Evolutionary conservation across 2,329 filamentous ascomycete species (phyloP).

Genomic region (Fusarium poae): DNA sequence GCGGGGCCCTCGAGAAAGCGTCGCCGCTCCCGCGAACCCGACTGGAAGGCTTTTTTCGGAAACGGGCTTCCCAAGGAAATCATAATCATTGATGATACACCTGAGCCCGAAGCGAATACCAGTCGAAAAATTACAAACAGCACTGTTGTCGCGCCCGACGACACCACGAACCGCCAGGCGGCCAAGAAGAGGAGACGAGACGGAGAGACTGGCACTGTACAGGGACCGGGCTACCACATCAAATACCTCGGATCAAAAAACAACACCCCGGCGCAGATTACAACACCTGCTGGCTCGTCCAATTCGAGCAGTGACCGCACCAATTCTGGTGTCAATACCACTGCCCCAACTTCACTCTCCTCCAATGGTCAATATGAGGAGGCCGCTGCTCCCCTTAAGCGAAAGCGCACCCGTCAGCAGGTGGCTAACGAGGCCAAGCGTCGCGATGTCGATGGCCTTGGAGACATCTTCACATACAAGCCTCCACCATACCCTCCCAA

Average conservation of each 20-base stretch:
- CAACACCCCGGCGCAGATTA: constrained; percentile 76
- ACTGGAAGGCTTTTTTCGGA: constrained; percentile 86
- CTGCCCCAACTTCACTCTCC: constrained; percentile 85
- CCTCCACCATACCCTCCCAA: constrained; percentile 89
- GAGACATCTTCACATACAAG: constrained; percentile 82
- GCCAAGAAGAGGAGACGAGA: constrained; percentile 82
- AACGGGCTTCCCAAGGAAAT: constrained; percentile 87
- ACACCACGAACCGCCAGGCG: constrained; percentile 59
- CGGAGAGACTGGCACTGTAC: constrained; percentile 61
- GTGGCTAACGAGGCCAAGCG: constrained; percentile 85
- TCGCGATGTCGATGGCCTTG: constrained; percentile 77
- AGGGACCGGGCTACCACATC: constrained; percentile 80
- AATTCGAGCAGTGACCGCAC: constrained; percentile 87
- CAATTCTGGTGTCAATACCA: constrained; percentile 83
- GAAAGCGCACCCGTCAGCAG: constrained; percentile 87
- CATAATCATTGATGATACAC: constrained; percentile 85
- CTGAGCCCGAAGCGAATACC: constrained; percentile 65
- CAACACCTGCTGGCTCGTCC: constrained; percentile 76
- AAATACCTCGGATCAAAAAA: constrained; percentile 77
- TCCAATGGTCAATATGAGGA: constrained; percentile 74
- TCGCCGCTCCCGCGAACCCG: constrained; percentile 72
- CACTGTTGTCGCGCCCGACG: constrained; percentile 50
- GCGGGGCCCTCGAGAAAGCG: constrained; percentile 61
- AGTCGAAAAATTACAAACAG: constrained; percentile 56
- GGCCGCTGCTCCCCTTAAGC: constrained; percentile 81